Evolutionary conservation across 2,329 filamentous ascomycete genomes (phyloP).

Genomic region (Leptographium flavum): DNA sequence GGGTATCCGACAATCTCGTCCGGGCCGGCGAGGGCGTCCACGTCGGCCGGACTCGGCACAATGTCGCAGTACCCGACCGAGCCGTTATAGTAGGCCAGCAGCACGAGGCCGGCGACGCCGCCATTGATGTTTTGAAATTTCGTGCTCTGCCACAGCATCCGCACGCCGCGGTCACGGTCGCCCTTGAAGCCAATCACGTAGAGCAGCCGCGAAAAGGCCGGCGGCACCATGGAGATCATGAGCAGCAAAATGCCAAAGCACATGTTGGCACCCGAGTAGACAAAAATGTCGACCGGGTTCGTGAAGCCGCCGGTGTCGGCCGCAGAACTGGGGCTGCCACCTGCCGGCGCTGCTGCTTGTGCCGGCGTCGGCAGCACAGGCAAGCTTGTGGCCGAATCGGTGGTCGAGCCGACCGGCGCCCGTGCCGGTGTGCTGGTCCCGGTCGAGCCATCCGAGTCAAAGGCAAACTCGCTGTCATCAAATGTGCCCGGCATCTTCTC

Average conservation of each 20-base stretch:
- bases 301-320: slow-evolving; percentile 48
- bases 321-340: no score
- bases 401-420: no score
- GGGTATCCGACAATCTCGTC: slow-evolving; percentile 59
- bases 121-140: slow-evolving; percentile 81
- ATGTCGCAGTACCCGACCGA: slow-evolving; percentile 82
- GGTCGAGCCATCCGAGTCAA: background rate
- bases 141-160: slow-evolving; percentile 82
- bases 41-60: slow-evolving; percentile 47
- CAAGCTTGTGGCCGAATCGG: no score
- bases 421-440: background rate
- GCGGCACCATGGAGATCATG: slow-evolving; percentile 84
- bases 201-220: slow-evolving; percentile 73
- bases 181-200: slow-evolving; percentile 85
- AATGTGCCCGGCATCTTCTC: slow-evolving; percentile 24
- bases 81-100: slow-evolving; percentile 80
- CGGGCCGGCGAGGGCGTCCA: slow-evolving; percentile 28
- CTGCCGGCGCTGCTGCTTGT: slow-evolving; percentile 6
- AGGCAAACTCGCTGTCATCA: slow-evolving; percentile 19
- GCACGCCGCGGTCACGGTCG: slow-evolving; percentile 67
- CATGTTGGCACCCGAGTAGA: slow-evolving; percentile 77
- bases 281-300: slow-evolving; percentile 70
- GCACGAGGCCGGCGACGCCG: slow-evolving; percentile 68
- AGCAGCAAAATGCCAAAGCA: slow-evolving; percentile 80
- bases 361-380: no score